phyloP scores from a whole-genome alignment of 108 stramenopile species.

The Cyclostephanos tholiformis region DNA sequence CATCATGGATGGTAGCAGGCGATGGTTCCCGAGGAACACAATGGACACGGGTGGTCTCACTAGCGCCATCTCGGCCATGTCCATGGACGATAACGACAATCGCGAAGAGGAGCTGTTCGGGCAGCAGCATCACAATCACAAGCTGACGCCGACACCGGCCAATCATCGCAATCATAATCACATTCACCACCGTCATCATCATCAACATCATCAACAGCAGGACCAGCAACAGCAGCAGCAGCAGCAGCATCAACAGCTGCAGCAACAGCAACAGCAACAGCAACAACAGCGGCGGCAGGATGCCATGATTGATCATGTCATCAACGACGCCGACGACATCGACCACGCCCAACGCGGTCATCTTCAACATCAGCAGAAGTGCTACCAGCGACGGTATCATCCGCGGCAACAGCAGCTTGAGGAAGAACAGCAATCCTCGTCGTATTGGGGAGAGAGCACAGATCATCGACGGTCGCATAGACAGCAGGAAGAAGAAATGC shows the following conservation, averaged over 20 bases:
- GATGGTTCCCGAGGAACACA: background rate
- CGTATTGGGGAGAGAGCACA: background rate
- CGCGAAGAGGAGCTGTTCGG: no score
- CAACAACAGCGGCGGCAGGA: background rate
- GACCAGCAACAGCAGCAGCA: background rate
- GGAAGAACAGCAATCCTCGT: background rate
- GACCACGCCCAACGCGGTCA: no score
- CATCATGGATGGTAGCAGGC: no score
- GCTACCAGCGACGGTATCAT: slow-evolving; percentile 12
- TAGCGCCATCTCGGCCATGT: slow-evolving; percentile 40
- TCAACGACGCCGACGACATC: no score
- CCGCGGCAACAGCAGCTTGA: slow-evolving; percentile 4
- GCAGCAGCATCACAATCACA: no score
- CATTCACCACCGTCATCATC: no score
- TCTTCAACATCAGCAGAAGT: slow-evolving; percentile 19
- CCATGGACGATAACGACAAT: slow-evolving; percentile 36
- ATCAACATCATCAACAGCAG: no score
- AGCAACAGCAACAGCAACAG: slow-evolving; percentile 6
- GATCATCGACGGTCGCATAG: no score
- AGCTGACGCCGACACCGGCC: no score
- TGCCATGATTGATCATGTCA: no score
- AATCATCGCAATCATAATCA: no score
- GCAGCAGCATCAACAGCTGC: background rate
- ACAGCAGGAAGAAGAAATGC: no score
- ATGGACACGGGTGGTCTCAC: slow-evolving; percentile 17